Base-by-base conservation (phyloP, 2,329 filamentous ascomycete genomes). In the Chaetomium strumarium region DNA sequence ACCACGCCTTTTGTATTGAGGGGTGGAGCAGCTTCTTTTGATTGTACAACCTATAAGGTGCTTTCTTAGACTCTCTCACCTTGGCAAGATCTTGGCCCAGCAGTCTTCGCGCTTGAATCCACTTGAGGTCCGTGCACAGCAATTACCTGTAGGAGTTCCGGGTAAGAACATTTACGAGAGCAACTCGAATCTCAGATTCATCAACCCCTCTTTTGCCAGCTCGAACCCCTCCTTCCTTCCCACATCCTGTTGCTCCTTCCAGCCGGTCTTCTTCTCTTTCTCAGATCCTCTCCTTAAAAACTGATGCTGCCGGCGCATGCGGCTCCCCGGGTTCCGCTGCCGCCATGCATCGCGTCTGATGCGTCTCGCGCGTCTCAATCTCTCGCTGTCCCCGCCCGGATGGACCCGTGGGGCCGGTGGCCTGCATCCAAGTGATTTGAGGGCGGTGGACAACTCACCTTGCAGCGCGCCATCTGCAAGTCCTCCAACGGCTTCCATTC, bases 371-470 rank as follows among this genome's bases (percentile, higher is more conserved):
- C 49, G 51, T 46, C 42, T 56, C 53, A 20, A 44, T 30, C 24
- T 14, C 7, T n/a, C 31, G 38, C 33, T 48, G 41, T 33, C 51
- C 48, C 51, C 48, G 39, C 44, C 56, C 38, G 55, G 42, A 53
- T 55, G 58, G 57, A 55, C 49, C 53, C 55, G 56, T 56, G 55
- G 49, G 52, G 55, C 52, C 39, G 38, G 55, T 48, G 51, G 52
- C 51, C 46, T 58, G 57, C 52, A 52, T 52, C 53, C 34, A 46
- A 52, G 47, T 51, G 61, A 61, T 56, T 56, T 61, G 63, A 60
- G 55, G 60, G 62, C 57, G 59, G 62, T 66, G 66, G 66, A 69
- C 68, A 70, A 70, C 68, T 69, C 67, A 70, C 64, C 67, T 63
- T 68, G 68, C 68, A 69, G 65, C 58, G 59, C 58, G 57, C 62